A percentile compares a stretch with the other conserved stretches of the same genome.
Evolutionary conservation across 2,329 filamentous ascomycete genomes (phyloP).

Genomic region (Cyphellophora attinorum): DNA sequence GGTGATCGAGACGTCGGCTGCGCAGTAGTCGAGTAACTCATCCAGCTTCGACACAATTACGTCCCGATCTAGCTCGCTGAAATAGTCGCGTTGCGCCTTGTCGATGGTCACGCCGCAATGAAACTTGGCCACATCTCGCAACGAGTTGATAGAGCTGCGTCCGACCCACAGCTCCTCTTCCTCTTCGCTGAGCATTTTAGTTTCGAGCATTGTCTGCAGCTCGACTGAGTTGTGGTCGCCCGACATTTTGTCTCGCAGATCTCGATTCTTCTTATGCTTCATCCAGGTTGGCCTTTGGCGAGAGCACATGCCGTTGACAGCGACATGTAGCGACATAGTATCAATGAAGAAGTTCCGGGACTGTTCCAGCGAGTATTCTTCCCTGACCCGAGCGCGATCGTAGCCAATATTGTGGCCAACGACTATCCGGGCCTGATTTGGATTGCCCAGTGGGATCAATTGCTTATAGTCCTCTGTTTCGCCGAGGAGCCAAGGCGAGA

Average conservation of each 20-base stretch:
- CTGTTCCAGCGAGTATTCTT: slow-evolving; percentile 81
- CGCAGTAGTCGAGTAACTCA: slow-evolving; percentile 84
- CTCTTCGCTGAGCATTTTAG: slow-evolving; percentile 60
- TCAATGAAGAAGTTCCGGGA: slow-evolving; percentile 82
- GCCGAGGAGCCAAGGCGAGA: slow-evolving; percentile 87
- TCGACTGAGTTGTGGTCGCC: slow-evolving; percentile 62
- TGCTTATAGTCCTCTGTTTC: slow-evolving; percentile 71
- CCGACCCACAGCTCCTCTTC: slow-evolving; percentile 96
- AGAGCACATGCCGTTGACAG: slow-evolving; percentile 98
- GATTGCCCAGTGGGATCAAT: slow-evolving; percentile 77
- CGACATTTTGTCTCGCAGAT: slow-evolving; percentile 70
- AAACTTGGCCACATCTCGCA: slow-evolving; percentile 92
- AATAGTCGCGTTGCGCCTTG: slow-evolving; percentile 77
- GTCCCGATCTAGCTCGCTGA: slow-evolving; percentile 67
- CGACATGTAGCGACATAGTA: slow-evolving; percentile 96
- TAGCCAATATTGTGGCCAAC: slow-evolving; percentile 95
- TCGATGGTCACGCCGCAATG: slow-evolving; percentile 82
- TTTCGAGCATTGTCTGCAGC: slow-evolving; percentile 60
- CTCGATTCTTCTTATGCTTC: slow-evolving; percentile 85
- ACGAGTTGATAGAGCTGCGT: slow-evolving; percentile 85
- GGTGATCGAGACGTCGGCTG: slow-evolving; percentile 84
- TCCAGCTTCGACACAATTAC: slow-evolving; percentile 65
- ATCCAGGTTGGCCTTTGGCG: slow-evolving; percentile 94
- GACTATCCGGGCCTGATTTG: slow-evolving; percentile 61
- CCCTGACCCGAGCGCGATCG: slow-evolving; percentile 75